phyloP scores from a whole-genome alignment of 495 filamentous ascomycete species.

The Podospora tetraspora region DNA sequence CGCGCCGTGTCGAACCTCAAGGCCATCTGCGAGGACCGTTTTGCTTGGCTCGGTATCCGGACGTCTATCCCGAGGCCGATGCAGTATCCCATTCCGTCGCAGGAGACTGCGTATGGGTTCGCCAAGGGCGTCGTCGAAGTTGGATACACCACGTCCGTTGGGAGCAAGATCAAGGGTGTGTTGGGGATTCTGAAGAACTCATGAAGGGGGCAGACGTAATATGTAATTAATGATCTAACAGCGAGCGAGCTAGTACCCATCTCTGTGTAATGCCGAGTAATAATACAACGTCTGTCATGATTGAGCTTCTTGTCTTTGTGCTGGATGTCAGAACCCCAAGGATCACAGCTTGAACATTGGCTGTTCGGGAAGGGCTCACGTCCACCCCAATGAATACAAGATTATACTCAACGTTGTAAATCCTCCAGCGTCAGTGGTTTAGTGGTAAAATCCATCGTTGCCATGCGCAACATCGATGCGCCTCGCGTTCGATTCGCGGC shows the following conservation, averaged over 20 bases:
- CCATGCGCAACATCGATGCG: slow-evolving; percentile 38
- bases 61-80: slow-evolving; percentile 75
- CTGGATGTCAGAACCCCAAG: background rate
- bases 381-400: too few species aligned
- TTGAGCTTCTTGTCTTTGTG: background rate
- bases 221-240: background rate
- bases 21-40: slow-evolving; percentile 73
- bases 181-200: slow-evolving; percentile 39
- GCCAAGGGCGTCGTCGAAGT: slow-evolving; percentile 50
- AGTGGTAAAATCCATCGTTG: background rate
- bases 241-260: background rate
- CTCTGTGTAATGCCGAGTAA: background rate
- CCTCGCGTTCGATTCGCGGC: slow-evolving; percentile 49
- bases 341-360: background rate
- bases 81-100: slow-evolving; percentile 68
- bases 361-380: too few species aligned
- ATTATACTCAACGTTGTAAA: too few species aligned
- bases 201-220: slow-evolving; percentile 12
- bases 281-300: background rate
- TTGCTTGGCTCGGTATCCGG: slow-evolving; percentile 50
- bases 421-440: background rate
- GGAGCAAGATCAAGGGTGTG: slow-evolving; percentile 37
- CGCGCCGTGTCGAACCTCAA: slow-evolving; percentile 80
- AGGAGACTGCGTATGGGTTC: slow-evolving; percentile 51
- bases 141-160: slow-evolving; percentile 44